Evolutionary conservation across 306 rosid species (phyloP).

Genomic region (Quercus aquifolioides): DNA sequence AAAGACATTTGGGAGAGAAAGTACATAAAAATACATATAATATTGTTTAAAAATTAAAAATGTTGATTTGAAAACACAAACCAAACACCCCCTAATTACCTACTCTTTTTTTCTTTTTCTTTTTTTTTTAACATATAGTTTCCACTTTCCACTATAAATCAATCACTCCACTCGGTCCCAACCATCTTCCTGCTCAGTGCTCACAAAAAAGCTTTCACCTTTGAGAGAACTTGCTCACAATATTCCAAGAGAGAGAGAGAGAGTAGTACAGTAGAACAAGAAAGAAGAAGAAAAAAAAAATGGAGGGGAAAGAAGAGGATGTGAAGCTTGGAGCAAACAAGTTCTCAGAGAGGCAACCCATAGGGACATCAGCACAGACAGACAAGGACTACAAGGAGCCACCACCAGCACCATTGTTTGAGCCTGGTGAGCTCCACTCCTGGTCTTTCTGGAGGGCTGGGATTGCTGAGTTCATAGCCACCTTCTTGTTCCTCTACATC

Average conservation of each 20-base stretch:
- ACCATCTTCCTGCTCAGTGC: not conserved
- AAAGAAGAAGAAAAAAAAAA: not conserved
- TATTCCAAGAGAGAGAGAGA: not conserved
- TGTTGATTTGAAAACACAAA: too few relatives aligned
- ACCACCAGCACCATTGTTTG: conserved; percentile 43
- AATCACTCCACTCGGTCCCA: not conserved
- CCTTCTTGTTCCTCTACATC: conserved; percentile 46
- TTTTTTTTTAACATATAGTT: too few relatives aligned
- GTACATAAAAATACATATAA: too few relatives aligned
- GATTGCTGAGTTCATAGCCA: conserved; percentile 45
- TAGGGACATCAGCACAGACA: conserved; percentile 42
- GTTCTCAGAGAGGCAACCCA: conserved; percentile 43
- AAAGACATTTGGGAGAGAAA: too few relatives aligned
- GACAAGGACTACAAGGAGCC: conserved; percentile 53
- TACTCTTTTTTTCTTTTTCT: too few relatives aligned
- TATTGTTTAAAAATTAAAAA: too few relatives aligned
- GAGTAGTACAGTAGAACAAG: not conserved
- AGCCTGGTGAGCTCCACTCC: conserved; percentile 43
- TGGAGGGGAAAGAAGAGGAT: conserved; percentile 51
- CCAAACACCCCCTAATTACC: too few relatives aligned
- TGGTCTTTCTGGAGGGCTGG: conserved; percentile 50
- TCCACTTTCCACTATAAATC: not conserved
- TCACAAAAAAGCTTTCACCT: not conserved
- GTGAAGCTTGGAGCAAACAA: conserved; percentile 45
- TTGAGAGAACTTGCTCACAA: not conserved